Evolutionary conservation across 129 eudicot genomes (phyloP).

Genomic region (Escallonia rubra): DNA sequence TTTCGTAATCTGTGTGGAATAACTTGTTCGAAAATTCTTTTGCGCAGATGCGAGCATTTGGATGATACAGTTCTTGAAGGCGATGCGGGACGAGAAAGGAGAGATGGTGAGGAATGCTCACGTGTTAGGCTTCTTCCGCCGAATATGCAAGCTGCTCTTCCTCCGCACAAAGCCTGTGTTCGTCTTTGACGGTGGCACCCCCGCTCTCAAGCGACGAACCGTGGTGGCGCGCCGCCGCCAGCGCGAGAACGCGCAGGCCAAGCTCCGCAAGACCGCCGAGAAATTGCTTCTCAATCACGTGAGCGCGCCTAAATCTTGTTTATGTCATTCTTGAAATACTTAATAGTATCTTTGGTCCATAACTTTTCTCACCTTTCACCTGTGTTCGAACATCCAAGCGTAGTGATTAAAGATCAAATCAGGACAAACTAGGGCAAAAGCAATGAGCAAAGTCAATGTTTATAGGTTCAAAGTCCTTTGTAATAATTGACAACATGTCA

Average conservation of each 20-base stretch:
- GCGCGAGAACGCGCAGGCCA: conserved; percentile 87
- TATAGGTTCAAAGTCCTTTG: too few relatives aligned
- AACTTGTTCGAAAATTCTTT: not conserved
- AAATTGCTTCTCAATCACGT: conserved; percentile 83
- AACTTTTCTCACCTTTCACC: too few relatives aligned
- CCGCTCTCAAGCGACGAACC: conserved; percentile 76
- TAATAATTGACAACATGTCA: too few relatives aligned
- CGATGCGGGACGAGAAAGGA: conserved; percentile 93
- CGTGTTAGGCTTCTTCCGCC: conserved; percentile 76
- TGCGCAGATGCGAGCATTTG: conserved; percentile 88
- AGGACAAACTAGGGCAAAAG: too few relatives aligned
- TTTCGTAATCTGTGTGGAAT: not conserved
- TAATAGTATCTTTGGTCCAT: not conserved
- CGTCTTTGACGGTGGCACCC: conserved; percentile 83
- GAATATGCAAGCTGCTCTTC: conserved; percentile 79
- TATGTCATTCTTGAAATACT: not conserved
- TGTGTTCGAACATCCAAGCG: too few relatives aligned
- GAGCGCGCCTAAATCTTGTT: not conserved
- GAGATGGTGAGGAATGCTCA: conserved; percentile 96
- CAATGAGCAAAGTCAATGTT: too few relatives aligned
- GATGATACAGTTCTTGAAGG: conserved; percentile 96
- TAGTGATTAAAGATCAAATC: too few relatives aligned
- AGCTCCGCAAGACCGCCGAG: conserved; percentile 83
- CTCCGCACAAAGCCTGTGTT: conserved; percentile 82
- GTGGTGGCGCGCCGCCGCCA: conserved; percentile 79